phyloP scores from a whole-genome alignment of 192 early-diverging fungal species.

The Coemansia sp. region DNA sequence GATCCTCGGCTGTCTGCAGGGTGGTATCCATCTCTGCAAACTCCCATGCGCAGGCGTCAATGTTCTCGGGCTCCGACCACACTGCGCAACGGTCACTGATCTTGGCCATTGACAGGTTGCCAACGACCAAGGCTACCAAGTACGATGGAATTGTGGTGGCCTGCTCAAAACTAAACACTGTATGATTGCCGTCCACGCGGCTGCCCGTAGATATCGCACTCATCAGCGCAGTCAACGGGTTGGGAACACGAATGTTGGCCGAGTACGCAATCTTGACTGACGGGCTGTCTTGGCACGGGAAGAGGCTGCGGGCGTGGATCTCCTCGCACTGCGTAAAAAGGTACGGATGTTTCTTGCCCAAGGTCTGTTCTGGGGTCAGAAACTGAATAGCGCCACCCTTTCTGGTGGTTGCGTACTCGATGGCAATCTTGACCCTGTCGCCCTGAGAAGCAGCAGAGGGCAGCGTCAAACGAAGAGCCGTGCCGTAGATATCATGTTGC shows the following conservation, averaged over 20 bases:
- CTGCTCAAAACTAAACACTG: constrained; percentile 82
- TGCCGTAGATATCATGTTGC: constrained; percentile 68
- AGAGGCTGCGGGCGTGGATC: constrained; percentile 90
- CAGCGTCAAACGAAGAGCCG: constrained; percentile 68
- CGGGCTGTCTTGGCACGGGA: constrained; percentile 90
- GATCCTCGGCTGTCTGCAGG: constrained; percentile 64
- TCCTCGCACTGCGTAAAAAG: constrained; percentile 97
- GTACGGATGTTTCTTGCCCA: constrained; percentile 92
- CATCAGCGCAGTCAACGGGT: constrained; percentile 88
- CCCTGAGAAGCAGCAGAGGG: constrained; percentile 43
- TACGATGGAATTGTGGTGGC: constrained; percentile 90
- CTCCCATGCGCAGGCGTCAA: constrained; percentile 92
- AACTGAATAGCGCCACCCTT: constrained; percentile 92
- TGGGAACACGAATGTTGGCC: constrained; percentile 77
- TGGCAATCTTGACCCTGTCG: constrained; percentile 57
- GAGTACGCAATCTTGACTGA: constrained; percentile 86
- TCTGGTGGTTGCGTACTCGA: constrained; percentile 78
- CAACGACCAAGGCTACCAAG: constrained; percentile 91
- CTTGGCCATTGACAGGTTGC: constrained; percentile 65
- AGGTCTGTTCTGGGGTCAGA: constrained; percentile 88
- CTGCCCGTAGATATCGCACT: constrained; percentile 76
- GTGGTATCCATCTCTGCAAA: constrained; percentile 78
- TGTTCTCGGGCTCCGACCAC: constrained; percentile 84
- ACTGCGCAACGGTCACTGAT: constrained; percentile 93
- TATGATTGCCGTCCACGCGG: constrained; percentile 55